phyloP scores from a whole-genome alignment of 495 filamentous ascomycete genomes.

The Xylaria sp. region DNA sequence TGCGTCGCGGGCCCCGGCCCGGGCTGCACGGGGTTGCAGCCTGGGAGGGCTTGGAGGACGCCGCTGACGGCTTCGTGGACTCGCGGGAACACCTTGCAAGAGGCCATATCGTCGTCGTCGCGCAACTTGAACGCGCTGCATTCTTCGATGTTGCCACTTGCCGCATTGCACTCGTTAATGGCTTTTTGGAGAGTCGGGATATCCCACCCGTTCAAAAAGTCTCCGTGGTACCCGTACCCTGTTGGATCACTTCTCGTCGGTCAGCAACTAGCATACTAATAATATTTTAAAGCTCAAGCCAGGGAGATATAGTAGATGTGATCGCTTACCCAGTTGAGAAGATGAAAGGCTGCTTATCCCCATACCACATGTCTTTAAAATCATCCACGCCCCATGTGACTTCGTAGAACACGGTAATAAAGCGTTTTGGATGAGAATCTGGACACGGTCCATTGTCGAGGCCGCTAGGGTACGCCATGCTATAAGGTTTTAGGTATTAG shows the following conservation, averaged over 20 bases:
- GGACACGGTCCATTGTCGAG: constrained; percentile 59
- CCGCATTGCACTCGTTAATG: constrained; percentile 53
- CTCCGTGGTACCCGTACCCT: constrained; percentile 61
- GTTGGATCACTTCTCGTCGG: constrained; percentile 41
- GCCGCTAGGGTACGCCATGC: constrained; percentile 60
- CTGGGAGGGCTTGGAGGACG: constrained; percentile 48
- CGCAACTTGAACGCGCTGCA: constrained; percentile 54
- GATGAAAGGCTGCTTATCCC: constrained; percentile 63
- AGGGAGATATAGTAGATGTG: background rate
- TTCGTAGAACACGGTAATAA: constrained; percentile 69
- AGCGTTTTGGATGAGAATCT: constrained; percentile 59
- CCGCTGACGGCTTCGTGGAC: constrained; percentile 31
- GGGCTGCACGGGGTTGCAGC: constrained; percentile 55
- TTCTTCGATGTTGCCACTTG: constrained; percentile 49
- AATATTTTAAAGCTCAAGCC: background rate
- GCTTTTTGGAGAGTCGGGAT: constrained; percentile 56
- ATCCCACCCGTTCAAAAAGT: constrained; percentile 75
- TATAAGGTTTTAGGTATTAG: background rate
- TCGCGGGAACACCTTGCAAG: constrained; percentile 23
- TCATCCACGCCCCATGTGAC: constrained; percentile 63
- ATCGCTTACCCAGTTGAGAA: constrained; percentile 47
- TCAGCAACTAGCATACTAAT: background rate
- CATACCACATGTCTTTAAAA: constrained; percentile 61
- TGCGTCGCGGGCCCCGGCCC: constrained; percentile 44
- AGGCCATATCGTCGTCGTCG: constrained; percentile 24